phyloP scores from a whole-genome alignment of 139 green algal species.

The Volvox africanus region DNA sequence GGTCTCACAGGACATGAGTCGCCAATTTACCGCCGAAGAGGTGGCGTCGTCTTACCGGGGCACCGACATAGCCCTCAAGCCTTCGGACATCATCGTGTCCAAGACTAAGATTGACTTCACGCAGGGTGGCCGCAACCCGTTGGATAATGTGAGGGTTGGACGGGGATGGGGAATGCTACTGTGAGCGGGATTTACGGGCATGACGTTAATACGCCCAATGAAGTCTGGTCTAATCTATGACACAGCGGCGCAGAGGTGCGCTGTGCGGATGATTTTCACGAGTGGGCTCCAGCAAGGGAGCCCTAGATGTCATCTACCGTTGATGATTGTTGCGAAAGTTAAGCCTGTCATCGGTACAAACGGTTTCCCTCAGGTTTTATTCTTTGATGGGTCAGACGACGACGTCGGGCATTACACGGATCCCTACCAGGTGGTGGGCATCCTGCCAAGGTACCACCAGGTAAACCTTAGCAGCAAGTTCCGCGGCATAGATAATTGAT shows the following conservation, averaged over 20 bases:
- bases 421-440: constrained; percentile 11
- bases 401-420: background rate
- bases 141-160: constrained; percentile 69
- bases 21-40: constrained; percentile 35
- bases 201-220: too few relatives aligned
- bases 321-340: too few relatives aligned
- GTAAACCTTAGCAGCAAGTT: background rate
- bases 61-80: constrained; percentile 51
- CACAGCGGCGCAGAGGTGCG: too few relatives aligned
- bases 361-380: background rate
- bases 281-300: too few relatives aligned
- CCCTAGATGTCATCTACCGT: too few relatives aligned
- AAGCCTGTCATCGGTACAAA: too few relatives aligned
- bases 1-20: background rate
- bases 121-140: constrained; percentile 70
- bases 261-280: too few relatives aligned
- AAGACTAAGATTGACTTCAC: constrained; percentile 79
- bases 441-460: constrained; percentile 4
- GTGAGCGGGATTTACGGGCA: too few relatives aligned
- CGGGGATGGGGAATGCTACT: background rate
- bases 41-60: constrained; percentile 60
- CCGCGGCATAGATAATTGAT: too few relatives aligned
- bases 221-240: too few relatives aligned
- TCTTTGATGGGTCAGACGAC: background rate
- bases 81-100: constrained; percentile 73